These are phyloP conservation scores for Teratosphaeriaceae sp. DNA, from an alignment of 2,329 filamentous ascomycete genomes.

Conservation along the genomic window DNA sequence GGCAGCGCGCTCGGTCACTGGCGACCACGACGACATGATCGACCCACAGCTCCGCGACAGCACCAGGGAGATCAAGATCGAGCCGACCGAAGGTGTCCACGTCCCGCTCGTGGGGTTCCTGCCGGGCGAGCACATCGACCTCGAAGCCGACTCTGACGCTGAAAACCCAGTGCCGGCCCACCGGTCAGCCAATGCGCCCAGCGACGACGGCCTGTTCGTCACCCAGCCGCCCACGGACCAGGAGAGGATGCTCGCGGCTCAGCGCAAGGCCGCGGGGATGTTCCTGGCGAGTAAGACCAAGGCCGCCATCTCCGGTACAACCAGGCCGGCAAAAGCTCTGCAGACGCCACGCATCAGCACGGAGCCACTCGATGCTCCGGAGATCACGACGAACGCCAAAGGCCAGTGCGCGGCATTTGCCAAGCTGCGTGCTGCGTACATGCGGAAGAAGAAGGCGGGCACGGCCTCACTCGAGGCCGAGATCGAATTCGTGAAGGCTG, in stretches of 20 bases:
- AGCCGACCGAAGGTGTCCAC: too few species aligned
- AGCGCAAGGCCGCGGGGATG: background rate
- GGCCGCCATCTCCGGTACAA: background rate
- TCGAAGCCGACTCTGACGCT: too few species aligned
- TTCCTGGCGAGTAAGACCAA: background rate
- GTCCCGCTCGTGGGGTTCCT: too few species aligned
- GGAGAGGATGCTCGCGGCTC: background rate
- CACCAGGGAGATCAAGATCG: too few species aligned
- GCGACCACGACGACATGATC: too few species aligned
- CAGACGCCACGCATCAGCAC: background rate
- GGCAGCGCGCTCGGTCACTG: too few species aligned
- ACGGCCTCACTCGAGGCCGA: constrained; percentile 14
- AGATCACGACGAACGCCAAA: background rate
- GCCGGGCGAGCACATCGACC: too few species aligned
- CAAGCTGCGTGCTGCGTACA: background rate
- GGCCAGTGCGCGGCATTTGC: background rate
- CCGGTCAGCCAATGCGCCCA: too few species aligned
- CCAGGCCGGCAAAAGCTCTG: too few species aligned
- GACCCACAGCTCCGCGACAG: too few species aligned
- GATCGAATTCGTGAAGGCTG: constrained; percentile 16
- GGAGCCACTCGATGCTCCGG: background rate
- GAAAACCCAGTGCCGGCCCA: too few species aligned
- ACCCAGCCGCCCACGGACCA: background rate
- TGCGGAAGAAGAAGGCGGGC: constrained; percentile 3
- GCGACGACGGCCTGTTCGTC: constrained; percentile 3